A percentile compares a stretch with the other conserved stretches of the same genome.
phyloP scores from a whole-genome alignment of 495 filamentous ascomycete species.

The Letharia columbiana region DNA sequence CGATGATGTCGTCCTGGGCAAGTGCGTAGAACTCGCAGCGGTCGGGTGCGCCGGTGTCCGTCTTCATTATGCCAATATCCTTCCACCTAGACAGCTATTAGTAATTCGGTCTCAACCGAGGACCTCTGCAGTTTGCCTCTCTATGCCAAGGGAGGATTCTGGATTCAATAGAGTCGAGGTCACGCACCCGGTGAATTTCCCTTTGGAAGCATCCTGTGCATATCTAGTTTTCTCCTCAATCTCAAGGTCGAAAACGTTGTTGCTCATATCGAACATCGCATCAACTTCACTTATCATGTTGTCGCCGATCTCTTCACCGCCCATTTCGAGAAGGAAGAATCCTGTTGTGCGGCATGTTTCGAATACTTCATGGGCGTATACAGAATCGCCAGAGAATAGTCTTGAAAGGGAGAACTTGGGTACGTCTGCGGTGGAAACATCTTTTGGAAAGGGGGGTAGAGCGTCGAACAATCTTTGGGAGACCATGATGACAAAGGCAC shows the following conservation, averaged over 20 bases:
- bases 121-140: not conserved
- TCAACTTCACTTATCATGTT: slow-evolving; percentile 10
- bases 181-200: not conserved
- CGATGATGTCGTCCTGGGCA: slow-evolving; percentile 19
- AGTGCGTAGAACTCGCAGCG: slow-evolving; percentile 23
- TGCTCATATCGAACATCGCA: not conserved
- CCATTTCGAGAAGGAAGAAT: slow-evolving; percentile 22
- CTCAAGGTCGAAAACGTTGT: not conserved
- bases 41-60: slow-evolving; percentile 19
- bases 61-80: slow-evolving; percentile 19
- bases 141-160: not conserved
- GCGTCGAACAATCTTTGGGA: not conserved
- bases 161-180: not conserved
- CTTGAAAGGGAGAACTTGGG: slow-evolving; percentile 35
- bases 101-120: not conserved
- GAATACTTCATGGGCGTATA: slow-evolving; percentile 40
- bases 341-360: slow-evolving; percentile 20
- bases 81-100: slow-evolving; percentile 17
- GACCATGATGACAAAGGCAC: not conserved
- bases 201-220: not conserved
- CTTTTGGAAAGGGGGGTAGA: not conserved
- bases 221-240: not conserved
- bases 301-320: slow-evolving; percentile 16
- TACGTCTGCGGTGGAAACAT: not conserved
- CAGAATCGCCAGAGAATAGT: slow-evolving; percentile 34